Conservation (phyloP, 495 filamentous ascomycete species). For the Paragyromitra xinjiangensis region DNA sequence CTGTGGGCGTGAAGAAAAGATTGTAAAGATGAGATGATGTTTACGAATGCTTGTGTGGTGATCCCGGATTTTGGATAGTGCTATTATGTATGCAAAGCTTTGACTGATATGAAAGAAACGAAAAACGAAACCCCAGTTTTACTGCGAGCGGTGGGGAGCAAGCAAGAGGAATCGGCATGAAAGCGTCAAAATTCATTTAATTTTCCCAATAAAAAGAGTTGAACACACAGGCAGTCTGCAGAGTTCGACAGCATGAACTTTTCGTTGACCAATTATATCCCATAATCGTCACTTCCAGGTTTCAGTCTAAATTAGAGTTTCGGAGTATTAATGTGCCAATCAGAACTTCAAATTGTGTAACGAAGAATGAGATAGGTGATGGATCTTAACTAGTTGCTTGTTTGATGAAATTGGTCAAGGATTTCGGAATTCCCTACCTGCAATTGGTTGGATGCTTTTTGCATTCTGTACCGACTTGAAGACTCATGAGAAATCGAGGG, state of each 20-base stretch:
- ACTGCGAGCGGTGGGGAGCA: background rate
- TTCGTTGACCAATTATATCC: background rate
- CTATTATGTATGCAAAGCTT: background rate
- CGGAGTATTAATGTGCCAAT: background rate
- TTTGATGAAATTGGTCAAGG: background rate
- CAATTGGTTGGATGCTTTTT: background rate
- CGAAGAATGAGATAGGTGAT: background rate
- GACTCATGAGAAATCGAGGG: conserved; percentile 9
- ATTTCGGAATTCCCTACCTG: background rate
- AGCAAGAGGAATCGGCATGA: background rate
- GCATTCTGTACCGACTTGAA: background rate
- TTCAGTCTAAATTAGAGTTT: background rate
- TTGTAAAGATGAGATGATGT: background rate
- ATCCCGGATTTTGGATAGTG: background rate
- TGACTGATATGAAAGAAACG: background rate
- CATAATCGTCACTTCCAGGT: background rate
- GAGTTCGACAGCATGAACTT: background rate
- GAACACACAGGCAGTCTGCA: background rate
- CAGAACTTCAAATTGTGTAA: background rate
- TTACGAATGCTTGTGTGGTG: background rate
- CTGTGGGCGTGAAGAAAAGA: conserved; percentile 22
- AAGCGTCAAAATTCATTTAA: background rate
- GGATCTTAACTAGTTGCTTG: background rate
- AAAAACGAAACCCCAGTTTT: background rate
- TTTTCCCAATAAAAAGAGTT: background rate